These are phyloP conservation scores for Pharus latifolius DNA, from an alignment of 176 grass and related monocot species.

Conservation along the genomic window DNA sequence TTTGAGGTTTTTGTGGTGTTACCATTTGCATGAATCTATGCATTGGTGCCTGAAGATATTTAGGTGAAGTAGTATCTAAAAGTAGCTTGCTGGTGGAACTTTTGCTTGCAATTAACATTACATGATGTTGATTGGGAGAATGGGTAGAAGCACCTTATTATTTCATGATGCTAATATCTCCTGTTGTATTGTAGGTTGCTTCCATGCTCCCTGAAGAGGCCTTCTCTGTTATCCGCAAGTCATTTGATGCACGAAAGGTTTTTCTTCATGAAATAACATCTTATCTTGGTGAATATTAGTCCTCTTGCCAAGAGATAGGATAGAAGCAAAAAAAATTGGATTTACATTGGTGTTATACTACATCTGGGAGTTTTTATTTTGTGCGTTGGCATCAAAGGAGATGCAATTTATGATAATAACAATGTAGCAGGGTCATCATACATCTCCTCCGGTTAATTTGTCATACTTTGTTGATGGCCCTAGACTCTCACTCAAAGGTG, in stretches of 20 bases:
- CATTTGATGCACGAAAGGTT: conserved; percentile 97
- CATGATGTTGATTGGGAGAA: too few species aligned
- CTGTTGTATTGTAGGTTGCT: conserved; percentile 45
- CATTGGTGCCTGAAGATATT: too few species aligned
- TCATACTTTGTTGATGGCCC: neutral
- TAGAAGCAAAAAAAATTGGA: neutral
- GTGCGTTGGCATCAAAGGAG: too few species aligned
- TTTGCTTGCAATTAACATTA: too few species aligned
- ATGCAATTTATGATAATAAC: neutral
- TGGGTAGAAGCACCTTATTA: too few species aligned
- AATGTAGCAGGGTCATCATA: neutral
- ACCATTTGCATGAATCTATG: too few species aligned
- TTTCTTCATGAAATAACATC: neutral
- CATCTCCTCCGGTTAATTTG: neutral
- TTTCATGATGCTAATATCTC: neutral
- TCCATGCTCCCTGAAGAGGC: conserved; percentile 85
- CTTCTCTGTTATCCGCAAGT: conserved; percentile 79
- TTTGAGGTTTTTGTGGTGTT: too few species aligned
- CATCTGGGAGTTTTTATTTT: too few species aligned
- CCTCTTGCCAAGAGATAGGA: neutral
- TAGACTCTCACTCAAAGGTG: neutral
- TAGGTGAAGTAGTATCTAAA: too few species aligned
- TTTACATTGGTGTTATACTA: neutral
- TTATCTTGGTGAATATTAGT: conserved; percentile 10
- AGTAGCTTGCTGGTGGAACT: too few species aligned